Conservation (phyloP, 2,329 filamentous ascomycete genomes). For the Pseudocercospora vitis region DNA sequence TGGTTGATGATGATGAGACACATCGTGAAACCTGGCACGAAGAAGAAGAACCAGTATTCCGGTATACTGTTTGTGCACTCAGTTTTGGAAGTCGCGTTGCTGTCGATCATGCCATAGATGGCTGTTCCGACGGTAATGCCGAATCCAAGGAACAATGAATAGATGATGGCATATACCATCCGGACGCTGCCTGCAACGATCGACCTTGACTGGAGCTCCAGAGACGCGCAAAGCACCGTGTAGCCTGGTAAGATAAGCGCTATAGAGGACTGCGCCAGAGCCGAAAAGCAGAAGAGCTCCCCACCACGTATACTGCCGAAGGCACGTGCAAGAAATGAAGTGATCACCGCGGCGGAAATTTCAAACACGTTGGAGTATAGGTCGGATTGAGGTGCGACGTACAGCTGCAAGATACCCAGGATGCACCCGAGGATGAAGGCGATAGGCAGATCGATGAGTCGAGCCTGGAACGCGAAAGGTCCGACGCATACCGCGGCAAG, state of each 20-base stretch:
- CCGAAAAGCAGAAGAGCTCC: conserved; percentile 52
- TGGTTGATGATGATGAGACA: conserved; percentile 79
- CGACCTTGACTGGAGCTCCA: conserved; percentile 51
- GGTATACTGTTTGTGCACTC: conserved; percentile 49
- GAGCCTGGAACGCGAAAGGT: conserved; percentile 75
- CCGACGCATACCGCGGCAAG: conserved; percentile 74
- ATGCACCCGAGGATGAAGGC: conserved; percentile 74
- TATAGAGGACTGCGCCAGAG: conserved; percentile 52
- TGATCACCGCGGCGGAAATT: conserved; percentile 50
- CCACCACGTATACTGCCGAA: conserved; percentile 49
- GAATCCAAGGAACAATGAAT: conserved; percentile 54
- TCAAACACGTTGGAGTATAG: conserved; percentile 61
- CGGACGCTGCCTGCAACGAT: conserved; percentile 54
- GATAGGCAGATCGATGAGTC: conserved; percentile 74
- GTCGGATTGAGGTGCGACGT: conserved; percentile 71
- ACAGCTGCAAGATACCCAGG: conserved; percentile 71
- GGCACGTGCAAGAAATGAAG: conserved; percentile 51
- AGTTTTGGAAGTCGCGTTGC: conserved; percentile 47
- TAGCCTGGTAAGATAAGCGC: conserved; percentile 54
- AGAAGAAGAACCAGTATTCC: conserved; percentile 63
- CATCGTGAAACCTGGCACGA: conserved; percentile 71
- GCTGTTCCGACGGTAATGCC: conserved; percentile 54
- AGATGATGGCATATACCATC: conserved; percentile 56
- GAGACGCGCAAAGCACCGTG: conserved; percentile 51
- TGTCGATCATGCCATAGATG: conserved; percentile 51